Evolutionary conservation across 2,329 filamentous ascomycete species (phyloP).

Genomic region (Xylaria sp.): DNA sequence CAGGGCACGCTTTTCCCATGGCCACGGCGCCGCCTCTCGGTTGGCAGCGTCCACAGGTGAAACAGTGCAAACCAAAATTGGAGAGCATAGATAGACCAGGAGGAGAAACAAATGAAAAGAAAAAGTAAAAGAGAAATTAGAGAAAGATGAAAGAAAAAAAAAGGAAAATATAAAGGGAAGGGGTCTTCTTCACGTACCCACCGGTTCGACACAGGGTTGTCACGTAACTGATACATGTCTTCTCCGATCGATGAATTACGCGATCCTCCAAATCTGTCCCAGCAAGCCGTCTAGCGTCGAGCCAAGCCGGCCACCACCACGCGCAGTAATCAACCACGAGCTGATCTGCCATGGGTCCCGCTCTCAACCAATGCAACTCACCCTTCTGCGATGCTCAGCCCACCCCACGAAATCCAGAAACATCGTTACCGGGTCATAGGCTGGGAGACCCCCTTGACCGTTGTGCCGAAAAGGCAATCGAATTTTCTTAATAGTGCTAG

Average conservation of each 20-base stretch:
- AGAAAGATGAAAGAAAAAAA: not conserved
- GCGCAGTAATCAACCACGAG: slow-evolving; percentile 42
- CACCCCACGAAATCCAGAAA: slow-evolving; percentile 39
- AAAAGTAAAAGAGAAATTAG: no score
- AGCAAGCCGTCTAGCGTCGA: slow-evolving; percentile 42
- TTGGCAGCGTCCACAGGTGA: slow-evolving; percentile 11
- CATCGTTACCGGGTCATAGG: slow-evolving; percentile 40
- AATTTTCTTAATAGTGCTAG: not conserved
- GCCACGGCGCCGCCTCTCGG: slow-evolving; percentile 14
- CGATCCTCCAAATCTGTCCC: slow-evolving; percentile 44
- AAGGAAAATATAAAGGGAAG: slow-evolving; percentile 7
- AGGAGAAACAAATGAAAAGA: not conserved
- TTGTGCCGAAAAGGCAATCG: slow-evolving; percentile 6
- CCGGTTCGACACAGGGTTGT: slow-evolving; percentile 24
- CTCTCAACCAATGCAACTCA: slow-evolving; percentile 44
- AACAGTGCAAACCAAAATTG: not conserved
- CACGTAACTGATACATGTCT: slow-evolving; percentile 19
- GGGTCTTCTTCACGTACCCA: not conserved
- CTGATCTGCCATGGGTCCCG: slow-evolving; percentile 47
- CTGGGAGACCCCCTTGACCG: slow-evolving; percentile 22
- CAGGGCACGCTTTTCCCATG: slow-evolving; percentile 18
- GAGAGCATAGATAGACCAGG: not conserved
- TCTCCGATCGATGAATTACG: slow-evolving; percentile 35
- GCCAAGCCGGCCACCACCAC: slow-evolving; percentile 43
- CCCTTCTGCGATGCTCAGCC: slow-evolving; percentile 35